Conservation (phyloP, 2,329 filamentous ascomycete genomes). For the Arachnopeziza araneosa region DNA sequence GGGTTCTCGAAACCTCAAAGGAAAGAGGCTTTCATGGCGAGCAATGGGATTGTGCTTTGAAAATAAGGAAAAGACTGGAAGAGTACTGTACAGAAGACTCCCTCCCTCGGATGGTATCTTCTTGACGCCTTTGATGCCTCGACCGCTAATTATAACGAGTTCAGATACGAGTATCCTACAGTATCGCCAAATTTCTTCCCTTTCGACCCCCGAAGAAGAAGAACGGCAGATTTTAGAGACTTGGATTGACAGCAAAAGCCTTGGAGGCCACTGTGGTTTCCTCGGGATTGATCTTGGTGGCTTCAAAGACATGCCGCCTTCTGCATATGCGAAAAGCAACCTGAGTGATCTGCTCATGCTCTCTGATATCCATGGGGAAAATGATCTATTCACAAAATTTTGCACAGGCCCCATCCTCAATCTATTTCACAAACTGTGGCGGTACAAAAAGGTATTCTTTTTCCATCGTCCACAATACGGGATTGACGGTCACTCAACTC, state of each 20-base stretch:
- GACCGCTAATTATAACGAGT: too few relatives aligned
- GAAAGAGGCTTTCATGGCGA: background rate
- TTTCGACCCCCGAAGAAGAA: background rate
- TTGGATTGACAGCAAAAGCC: background rate
- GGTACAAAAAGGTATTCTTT: background rate
- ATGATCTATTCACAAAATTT: background rate
- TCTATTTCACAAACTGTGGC: conserved; percentile 2
- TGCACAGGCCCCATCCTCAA: background rate
- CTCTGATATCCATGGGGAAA: background rate
- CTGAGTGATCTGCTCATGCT: background rate
- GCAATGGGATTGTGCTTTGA: background rate
- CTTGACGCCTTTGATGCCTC: too few relatives aligned
- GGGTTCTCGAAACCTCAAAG: background rate
- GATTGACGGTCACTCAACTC: too few relatives aligned
- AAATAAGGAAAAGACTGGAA: background rate
- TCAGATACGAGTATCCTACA: background rate
- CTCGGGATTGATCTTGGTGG: background rate
- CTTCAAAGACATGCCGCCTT: background rate
- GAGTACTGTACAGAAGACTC: background rate
- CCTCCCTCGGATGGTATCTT: too few relatives aligned
- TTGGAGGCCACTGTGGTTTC: background rate
- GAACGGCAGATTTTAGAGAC: background rate
- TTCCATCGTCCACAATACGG: too few relatives aligned
- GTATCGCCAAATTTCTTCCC: background rate
- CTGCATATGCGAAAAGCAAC: conserved; percentile 2